Conservation (phyloP, 163 green algal species). For the Volvox carteri region DNA sequence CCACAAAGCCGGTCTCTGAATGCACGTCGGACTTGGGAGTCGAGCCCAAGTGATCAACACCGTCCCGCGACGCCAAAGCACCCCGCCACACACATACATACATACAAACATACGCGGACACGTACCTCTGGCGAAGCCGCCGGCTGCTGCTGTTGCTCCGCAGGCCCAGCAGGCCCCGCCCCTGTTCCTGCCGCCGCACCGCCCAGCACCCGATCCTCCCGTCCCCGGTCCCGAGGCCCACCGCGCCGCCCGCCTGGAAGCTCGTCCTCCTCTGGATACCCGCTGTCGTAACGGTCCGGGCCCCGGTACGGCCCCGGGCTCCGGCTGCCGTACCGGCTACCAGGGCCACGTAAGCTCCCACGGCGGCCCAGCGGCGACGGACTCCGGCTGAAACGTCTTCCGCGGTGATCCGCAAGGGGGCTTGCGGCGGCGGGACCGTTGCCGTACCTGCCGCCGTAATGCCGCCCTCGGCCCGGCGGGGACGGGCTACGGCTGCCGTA, state of each 20-base stretch:
- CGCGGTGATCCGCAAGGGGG: neutral
- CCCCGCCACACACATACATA: neutral
- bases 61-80: too few relatives aligned
- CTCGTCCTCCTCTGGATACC: slow-evolving; percentile 29
- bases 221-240: neutral
- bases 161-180: neutral
- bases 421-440: neutral
- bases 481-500: slow-evolving; percentile 47
- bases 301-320: slow-evolving; percentile 13
- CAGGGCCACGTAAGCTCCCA: neutral
- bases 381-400: slow-evolving; percentile 36
- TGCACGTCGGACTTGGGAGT: too few relatives aligned
- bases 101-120: neutral
- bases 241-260: neutral
- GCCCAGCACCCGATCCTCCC: neutral
- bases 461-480: neutral
- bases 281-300: neutral
- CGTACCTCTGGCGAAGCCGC: slow-evolving; percentile 13
- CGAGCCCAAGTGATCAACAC: too few relatives aligned
- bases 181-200: neutral
- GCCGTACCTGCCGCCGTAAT: neutral
- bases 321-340: slow-evolving; percentile 40
- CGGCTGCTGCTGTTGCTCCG: neutral
- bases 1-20: too few relatives aligned
- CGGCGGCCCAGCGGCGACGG: slow-evolving; percentile 19